Evolutionary conservation across 768 basidiomycete genomes (phyloP).

Genomic region (Auriscalpium microsporum): DNA sequence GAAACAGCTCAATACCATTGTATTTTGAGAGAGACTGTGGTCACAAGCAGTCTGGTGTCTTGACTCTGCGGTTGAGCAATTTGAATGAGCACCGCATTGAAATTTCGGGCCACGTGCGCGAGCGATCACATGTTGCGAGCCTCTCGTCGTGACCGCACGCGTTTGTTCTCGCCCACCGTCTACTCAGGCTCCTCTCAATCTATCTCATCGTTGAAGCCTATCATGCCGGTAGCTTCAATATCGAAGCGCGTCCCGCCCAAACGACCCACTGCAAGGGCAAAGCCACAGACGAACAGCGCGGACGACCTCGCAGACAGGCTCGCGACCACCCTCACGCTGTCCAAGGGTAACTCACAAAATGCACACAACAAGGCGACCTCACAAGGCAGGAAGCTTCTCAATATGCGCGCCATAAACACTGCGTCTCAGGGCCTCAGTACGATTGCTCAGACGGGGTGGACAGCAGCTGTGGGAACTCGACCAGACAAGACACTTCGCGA

Average conservation of each 20-base stretch:
- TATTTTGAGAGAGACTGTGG: no score
- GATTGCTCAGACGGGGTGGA: conserved; percentile 54
- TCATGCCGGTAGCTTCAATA: neutral
- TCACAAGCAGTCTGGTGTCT: no score
- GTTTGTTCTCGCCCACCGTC: no score
- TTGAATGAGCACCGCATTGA: no score
- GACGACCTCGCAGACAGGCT: conserved; percentile 20
- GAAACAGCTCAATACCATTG: no score
- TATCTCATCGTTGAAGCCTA: no score
- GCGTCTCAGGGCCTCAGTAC: conserved; percentile 50
- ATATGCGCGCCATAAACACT: conserved; percentile 60
- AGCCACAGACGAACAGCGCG: neutral
- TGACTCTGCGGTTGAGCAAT: no score
- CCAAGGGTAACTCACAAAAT: conserved; percentile 14
- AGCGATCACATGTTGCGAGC: no score
- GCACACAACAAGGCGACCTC: neutral
- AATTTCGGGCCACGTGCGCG: no score
- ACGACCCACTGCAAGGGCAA: neutral
- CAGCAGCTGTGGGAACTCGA: conserved; percentile 27
- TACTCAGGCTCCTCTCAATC: no score
- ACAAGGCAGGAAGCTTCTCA: conserved; percentile 13
- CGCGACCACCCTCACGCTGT: conserved; percentile 18
- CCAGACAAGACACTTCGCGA: conserved; percentile 17
- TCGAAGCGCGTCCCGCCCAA: neutral
- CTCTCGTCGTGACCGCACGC: no score